These are phyloP conservation scores for Cocos nucifera DNA, from an alignment of 176 grass and related monocot genomes.

Conservation along the genomic window DNA sequence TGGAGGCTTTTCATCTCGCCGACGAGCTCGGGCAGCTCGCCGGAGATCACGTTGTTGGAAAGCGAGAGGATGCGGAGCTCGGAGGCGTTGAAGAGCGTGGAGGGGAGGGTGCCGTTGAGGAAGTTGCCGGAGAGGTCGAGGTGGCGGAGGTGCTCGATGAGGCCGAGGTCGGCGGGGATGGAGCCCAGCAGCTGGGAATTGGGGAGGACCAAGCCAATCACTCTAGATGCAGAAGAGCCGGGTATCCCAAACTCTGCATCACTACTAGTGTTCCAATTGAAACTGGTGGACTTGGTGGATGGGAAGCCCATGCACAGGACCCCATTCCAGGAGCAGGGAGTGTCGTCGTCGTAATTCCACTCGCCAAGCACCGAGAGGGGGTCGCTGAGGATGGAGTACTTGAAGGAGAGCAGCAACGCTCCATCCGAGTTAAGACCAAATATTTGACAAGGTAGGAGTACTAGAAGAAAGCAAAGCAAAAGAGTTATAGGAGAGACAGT, in stretches of 20 bases:
- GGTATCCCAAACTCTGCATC: neutral
- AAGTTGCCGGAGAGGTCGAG: slow-evolving; percentile 76
- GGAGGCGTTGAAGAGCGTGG: slow-evolving; percentile 40
- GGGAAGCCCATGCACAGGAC: slow-evolving; percentile 80
- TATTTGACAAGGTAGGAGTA: neutral
- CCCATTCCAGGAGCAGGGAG: slow-evolving; percentile 72
- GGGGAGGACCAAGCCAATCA: slow-evolving; percentile 63
- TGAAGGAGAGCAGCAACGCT: slow-evolving; percentile 64
- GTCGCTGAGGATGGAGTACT: slow-evolving; percentile 53
- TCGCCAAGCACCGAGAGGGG: slow-evolving; percentile 47
- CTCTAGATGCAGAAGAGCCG: slow-evolving; percentile 46
- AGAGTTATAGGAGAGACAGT: neutral
- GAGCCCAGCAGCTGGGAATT: slow-evolving; percentile 41
- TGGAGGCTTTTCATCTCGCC: slow-evolving; percentile 27
- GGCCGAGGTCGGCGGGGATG: slow-evolving; percentile 42
- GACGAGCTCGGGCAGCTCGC: slow-evolving; percentile 32
- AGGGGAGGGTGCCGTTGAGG: slow-evolving; percentile 40
- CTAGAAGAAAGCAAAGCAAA: neutral
- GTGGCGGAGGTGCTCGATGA: slow-evolving; percentile 76
- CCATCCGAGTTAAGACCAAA: slow-evolving; percentile 50
- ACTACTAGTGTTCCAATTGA: slow-evolving; percentile 11
- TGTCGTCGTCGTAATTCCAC: slow-evolving; percentile 49
- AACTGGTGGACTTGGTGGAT: neutral
- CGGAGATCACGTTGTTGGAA: slow-evolving; percentile 45
- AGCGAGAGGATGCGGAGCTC: slow-evolving; percentile 68